Base-by-base conservation (phyloP, 495 filamentous ascomycete species). In the Penicillium cataractarum region DNA sequence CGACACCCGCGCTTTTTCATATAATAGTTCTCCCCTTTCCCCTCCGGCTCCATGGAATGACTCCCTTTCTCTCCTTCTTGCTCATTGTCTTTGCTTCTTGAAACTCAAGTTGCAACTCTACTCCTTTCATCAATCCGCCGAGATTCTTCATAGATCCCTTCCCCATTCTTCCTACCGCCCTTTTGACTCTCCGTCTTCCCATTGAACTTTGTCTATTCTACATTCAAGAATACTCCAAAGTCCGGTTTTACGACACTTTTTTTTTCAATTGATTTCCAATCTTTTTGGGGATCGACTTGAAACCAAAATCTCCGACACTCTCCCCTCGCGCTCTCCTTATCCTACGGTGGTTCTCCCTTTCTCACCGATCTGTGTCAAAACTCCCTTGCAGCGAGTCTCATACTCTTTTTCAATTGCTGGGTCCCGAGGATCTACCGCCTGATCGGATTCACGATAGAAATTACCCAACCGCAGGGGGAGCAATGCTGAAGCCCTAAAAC, bases 121-220 rank as follows among this genome's bases (percentile, higher is more conserved):
- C 31, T 26, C 19, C 48, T 21, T 32, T 50, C 40, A 42, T 56
- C 37, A 26, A 39, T 17, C 35, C 13, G 24, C 51, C 35, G 55
- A 51, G 64, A 71, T 71, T 69, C 69, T 68, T 72, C 52, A 72
- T 72, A 72, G 70, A 72, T 72, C 67, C 65, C 65, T 72, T 64
- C 35, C 46, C 58, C 62, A 67, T 69, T 66, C 65, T 60, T 66
- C 27, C 61, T 55, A 46, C 55, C 57, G 29, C 60, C 60, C 44
- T 54, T 57, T 58, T 54, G 27, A 1, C 50, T 33, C 48, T 22
- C 44, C 5, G 44, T 55, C 48, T 24, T 29, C 49, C n/a, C n/a
- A 31, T 26, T 46, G 42, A 46, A 24, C 19, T 39, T 19, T 44
- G 13, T 32, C 46, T 35, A 48, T 27, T 35, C 22, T 39, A 26